phyloP scores from a whole-genome alignment of 2,329 filamentous ascomycete genomes.

The Exophiala lecanii-corni region DNA sequence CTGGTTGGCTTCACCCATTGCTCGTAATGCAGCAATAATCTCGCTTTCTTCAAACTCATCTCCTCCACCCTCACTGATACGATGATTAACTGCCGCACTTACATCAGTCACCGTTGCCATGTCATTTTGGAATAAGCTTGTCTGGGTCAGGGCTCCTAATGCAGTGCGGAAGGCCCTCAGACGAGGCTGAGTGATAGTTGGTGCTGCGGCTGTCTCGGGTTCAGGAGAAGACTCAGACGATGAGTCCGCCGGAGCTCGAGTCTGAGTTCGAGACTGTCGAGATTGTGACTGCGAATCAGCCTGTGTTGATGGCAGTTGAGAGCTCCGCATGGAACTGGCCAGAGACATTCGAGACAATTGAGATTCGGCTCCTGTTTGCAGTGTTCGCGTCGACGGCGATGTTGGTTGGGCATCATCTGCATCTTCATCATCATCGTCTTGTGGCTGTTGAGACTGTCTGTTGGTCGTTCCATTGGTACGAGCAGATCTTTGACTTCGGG shows the following conservation, averaged over 20 bases:
- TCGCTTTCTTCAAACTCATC: slow-evolving; percentile 66
- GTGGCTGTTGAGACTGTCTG: slow-evolving; percentile 46
- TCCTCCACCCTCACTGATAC: slow-evolving; percentile 41
- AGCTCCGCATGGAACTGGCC: slow-evolving; percentile 75
- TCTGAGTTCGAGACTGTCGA: slow-evolving; percentile 39
- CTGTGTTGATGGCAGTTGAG: slow-evolving; percentile 56
- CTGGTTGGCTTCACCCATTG: slow-evolving; percentile 77
- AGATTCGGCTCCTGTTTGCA: slow-evolving; percentile 39
- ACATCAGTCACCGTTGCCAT: slow-evolving; percentile 70
- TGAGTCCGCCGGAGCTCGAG: slow-evolving; percentile 49
- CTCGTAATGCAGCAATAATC: slow-evolving; percentile 69
- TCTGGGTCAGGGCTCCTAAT: slow-evolving; percentile 77
- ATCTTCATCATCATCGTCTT: slow-evolving; percentile 48
- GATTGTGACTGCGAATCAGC: slow-evolving; percentile 30
- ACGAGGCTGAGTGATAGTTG: slow-evolving; percentile 60
- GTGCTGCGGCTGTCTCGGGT: slow-evolving; percentile 48
- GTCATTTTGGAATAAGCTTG: slow-evolving; percentile 81
- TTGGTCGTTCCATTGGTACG: slow-evolving; percentile 32
- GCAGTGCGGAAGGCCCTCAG: slow-evolving; percentile 71
- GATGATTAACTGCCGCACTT: slow-evolving; percentile 75
- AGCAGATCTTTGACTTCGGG: slow-evolving; percentile 22
- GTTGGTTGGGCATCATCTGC: slow-evolving; percentile 44
- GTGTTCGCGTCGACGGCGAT: slow-evolving; percentile 36
- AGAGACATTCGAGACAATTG: slow-evolving; percentile 50
- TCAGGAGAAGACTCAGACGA: slow-evolving; percentile 74